Base-by-base conservation (phyloP, 1,139 yeast species). In the Saccharomyces hybrid region DNA sequence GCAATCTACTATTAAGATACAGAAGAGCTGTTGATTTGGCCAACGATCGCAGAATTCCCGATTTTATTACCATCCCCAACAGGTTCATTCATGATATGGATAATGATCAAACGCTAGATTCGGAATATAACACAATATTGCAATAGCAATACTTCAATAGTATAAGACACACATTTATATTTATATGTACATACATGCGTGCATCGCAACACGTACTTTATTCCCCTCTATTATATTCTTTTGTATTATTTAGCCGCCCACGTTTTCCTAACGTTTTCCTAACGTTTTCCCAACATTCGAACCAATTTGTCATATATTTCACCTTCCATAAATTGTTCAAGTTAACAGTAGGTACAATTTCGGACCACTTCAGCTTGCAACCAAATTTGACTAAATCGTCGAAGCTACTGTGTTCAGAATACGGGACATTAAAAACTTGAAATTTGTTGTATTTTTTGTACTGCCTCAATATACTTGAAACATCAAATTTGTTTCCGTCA, bases 351-450 rank as follows among this genome's bases (percentile, higher is more conserved):
- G 97, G 95, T 9, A 89, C 81, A 13, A 89, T 79, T 49, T 76
- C 65, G 0, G 72, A 72, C 58, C 81, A 77, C 8, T 77, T 70
- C 52, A 88, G 66, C 41, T 77, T 73, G 2, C 78, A 73, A 38
- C 84, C 80, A 65, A 91, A 88, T 58, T 78, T 77, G 8, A 84
- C 76, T 51, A 93, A 75, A 64, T 93, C 98, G 49, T 87, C 74
- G 64, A 83, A 91, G 52, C 96, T 88, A 13, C 97, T 89, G 71
- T 93, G 99, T 67, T 93, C 99, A 63, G 95, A 86, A 65, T 93
- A 93, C 0, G 98, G 98, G 0, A 91, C 78, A 38, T 81, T 72
- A 63, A 83, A 83, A 0, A 83, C 73, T 52, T 84, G 78, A 57
- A 73, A 62, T 46, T 65, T 61, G 50, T 63, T 56, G 46, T 63